Conservation (phyloP, 2,329 filamentous ascomycete species). For the Beauveria sp. region DNA sequence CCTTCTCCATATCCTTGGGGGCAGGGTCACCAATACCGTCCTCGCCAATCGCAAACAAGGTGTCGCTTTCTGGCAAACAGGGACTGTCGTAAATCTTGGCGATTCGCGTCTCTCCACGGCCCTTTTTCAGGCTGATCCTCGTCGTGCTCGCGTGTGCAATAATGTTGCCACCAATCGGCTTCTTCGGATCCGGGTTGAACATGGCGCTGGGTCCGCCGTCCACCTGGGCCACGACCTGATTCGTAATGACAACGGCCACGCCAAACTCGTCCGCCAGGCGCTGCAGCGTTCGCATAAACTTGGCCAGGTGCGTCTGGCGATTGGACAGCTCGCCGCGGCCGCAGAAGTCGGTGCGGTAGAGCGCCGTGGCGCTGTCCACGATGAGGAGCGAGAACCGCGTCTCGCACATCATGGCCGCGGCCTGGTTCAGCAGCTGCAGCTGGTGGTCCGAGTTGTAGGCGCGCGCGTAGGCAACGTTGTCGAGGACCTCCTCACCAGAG, state of each 20-base stretch:
- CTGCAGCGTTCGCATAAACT: constrained; percentile 80
- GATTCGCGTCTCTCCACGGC: constrained; percentile 86
- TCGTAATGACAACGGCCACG: constrained; percentile 96
- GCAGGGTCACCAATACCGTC: constrained; percentile 94
- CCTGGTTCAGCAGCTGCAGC: constrained; percentile 87
- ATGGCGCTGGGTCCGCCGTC: constrained; percentile 93
- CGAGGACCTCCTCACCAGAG: constrained; percentile 92
- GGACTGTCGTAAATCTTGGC: constrained; percentile 99
- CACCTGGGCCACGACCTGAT: constrained; percentile 96
- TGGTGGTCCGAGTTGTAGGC: constrained; percentile 99
- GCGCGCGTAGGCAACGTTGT: constrained; percentile 96
- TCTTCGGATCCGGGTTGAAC: constrained; percentile 99
- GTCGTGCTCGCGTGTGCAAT: constrained; percentile 97
- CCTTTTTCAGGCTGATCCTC: constrained; percentile 89
- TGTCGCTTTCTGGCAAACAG: constrained; percentile 92
- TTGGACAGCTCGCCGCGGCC: constrained; percentile 96
- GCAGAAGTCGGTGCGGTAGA: constrained; percentile 94
- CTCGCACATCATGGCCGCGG: constrained; percentile 98
- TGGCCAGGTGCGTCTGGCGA: constrained; percentile 79
- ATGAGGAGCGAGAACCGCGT: constrained; percentile 93
- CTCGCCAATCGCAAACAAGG: constrained; percentile 92
- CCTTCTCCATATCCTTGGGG: constrained; percentile 91
- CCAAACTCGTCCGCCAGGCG: constrained; percentile 77
- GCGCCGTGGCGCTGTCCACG: constrained; percentile 89
- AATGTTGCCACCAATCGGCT: constrained; percentile 97